Evolutionary conservation across 495 filamentous ascomycete species (phyloP).

Genomic region (Xylaria scruposa): DNA sequence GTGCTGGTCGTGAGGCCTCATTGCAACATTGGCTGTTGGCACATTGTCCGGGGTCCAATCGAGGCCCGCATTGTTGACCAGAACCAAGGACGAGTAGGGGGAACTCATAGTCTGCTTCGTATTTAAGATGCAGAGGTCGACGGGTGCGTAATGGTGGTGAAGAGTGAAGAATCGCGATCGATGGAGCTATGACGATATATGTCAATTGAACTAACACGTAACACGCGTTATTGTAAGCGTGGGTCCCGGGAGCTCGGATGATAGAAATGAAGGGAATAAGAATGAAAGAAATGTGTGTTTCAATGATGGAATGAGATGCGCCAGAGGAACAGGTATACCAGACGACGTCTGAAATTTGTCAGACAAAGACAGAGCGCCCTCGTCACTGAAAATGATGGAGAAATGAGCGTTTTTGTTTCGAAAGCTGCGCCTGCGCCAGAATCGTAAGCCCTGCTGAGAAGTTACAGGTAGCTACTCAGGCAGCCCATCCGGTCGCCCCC

Average conservation of each 20-base stretch:
- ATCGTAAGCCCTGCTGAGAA: background rate
- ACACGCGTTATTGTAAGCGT: background rate
- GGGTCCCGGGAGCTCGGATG: background rate
- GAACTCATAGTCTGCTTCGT: conserved; percentile 46
- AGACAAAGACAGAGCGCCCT: conserved; percentile 3
- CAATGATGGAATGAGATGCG: background rate
- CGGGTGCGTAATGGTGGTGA: background rate
- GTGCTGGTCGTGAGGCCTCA: conserved; percentile 53
- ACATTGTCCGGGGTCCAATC: conserved; percentile 43
- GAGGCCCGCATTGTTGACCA: conserved; percentile 56
- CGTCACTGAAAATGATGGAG: background rate
- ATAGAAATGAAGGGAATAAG: background rate
- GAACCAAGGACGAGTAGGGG: conserved; percentile 70
- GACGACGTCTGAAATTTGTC: background rate
- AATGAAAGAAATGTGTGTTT: background rate
- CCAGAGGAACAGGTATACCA: background rate
- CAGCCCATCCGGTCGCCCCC: background rate
- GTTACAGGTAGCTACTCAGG: background rate
- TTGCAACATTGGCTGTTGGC: conserved; percentile 28
- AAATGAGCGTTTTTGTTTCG: conserved; percentile 7
- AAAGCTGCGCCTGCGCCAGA: conserved; percentile 8
- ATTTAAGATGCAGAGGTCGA: background rate
- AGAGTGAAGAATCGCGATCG: background rate
- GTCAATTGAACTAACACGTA: background rate
- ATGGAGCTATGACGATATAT: background rate